A percentile compares a stretch with the other conserved stretches of the same genome.
Evolutionary conservation across 2,329 filamentous ascomycete species (phyloP).

Genomic region (Blastomyces parvus): DNA sequence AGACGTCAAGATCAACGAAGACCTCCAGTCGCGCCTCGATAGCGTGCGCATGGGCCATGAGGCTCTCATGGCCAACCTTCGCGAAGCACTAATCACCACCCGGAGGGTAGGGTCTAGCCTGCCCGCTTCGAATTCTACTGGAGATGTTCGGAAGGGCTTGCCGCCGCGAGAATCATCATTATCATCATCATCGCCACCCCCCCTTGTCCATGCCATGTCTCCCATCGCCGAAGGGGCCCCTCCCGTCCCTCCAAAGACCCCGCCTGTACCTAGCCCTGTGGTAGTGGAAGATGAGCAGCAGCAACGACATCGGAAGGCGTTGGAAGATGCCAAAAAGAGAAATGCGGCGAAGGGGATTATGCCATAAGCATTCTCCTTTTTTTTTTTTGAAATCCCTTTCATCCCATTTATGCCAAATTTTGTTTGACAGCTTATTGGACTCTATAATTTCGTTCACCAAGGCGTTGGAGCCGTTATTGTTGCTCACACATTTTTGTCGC

Average conservation of each 20-base stretch:
- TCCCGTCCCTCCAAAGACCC: neutral
- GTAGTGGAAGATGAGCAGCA: constrained; percentile 32
- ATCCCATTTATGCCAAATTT: neutral
- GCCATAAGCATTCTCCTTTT: neutral
- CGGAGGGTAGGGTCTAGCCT: constrained; percentile 19
- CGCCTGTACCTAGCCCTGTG: neutral
- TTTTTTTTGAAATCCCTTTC: neutral
- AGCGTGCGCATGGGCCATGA: constrained; percentile 33
- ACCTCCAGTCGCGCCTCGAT: constrained; percentile 34
- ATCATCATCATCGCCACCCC: neutral
- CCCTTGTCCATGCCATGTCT: neutral
- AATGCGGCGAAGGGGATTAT: constrained; percentile 34
- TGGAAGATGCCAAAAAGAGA: constrained; percentile 47
- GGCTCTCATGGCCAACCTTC: constrained; percentile 30
- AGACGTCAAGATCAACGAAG: constrained; percentile 37
- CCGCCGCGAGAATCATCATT: no score
- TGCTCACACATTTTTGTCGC: neutral
- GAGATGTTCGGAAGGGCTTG: neutral
- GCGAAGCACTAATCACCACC: constrained; percentile 31
- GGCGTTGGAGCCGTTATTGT: neutral
- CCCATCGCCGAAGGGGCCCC: neutral
- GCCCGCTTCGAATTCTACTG: constrained; percentile 2
- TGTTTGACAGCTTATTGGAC: neutral
- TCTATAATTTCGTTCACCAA: neutral
- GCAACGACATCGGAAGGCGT: constrained; percentile 39